Evolutionary conservation across 1,284 basidiomycete species (phyloP), one percentile per base, ranked within the genome.

Genomic region (Marasmius tenuissimus): DNA sequence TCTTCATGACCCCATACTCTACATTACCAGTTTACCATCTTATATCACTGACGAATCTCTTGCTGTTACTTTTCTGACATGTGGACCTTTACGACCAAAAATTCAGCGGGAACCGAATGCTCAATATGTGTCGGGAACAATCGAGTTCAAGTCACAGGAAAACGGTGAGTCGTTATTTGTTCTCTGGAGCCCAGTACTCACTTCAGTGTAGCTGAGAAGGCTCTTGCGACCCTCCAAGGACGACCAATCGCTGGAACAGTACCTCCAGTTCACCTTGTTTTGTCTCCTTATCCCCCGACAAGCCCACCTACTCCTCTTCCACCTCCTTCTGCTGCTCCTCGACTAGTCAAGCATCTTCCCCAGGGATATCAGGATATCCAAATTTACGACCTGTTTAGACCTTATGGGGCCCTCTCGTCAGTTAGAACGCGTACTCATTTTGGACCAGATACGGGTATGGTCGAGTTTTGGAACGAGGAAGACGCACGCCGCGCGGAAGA

Each of bases 401-500:
- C 86, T 4, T 92, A 80, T 67, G 90, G 90, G 60, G 87, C 90
- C 40, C 83, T 92, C 57, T 85, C 89, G 39, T 87, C 88, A 2
- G 87, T 81, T 35, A 86, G 85, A 63, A 84, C 84, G n/a, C 85
- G 90, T 66, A 87, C 87, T 45, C 81, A 87, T 63, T 86, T 91
- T 70, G 87, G 88, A 47, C 80, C 82, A 54, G 89, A 89, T 70
- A 89, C 85, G 0, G 92, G 87, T 57, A 81, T 92, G 60, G 83
- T 95, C 57, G 92, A 95, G 72, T 96, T 93, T 73, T 96, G 92
- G 92, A 85, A 87, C 66, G 93, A 95, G 73, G 91, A 93, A 50
- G 93, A 96, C 71, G 93, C 92, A 4, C 81, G 83, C 18, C 75
- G 81, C 20, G 92, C 92, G 2, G 92, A 95, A 70, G 85, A 87